These are phyloP conservation scores for Colletotrichum australisinense DNA, from an alignment of 2,329 filamentous ascomycete genomes.

Conservation along the genomic window DNA sequence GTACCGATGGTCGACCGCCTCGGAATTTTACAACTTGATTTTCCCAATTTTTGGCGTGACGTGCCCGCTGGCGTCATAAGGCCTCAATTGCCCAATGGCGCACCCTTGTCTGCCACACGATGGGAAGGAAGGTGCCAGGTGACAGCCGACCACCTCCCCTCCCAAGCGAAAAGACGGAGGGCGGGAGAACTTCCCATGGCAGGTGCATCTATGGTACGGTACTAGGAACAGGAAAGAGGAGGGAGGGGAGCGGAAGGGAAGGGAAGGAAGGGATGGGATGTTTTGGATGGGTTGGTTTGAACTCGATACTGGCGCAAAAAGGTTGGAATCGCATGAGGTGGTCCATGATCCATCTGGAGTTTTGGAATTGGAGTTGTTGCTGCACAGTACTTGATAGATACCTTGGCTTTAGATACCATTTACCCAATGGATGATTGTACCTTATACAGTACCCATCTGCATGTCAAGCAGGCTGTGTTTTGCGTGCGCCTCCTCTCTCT, in stretches of 20 bases:
- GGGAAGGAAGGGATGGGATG: background rate
- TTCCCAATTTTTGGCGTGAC: conserved; percentile 32
- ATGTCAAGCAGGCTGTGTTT: too few relatives aligned
- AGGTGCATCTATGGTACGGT: too few relatives aligned
- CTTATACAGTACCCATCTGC: too few relatives aligned
- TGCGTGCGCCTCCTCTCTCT: background rate
- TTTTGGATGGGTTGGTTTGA: conserved; percentile 2
- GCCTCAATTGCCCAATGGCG: conserved; percentile 34
- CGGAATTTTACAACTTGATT: conserved; percentile 26
- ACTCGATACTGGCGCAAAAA: background rate
- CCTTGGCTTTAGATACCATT: background rate
- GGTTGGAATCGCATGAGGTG: background rate
- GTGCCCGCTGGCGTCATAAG: conserved; percentile 37
- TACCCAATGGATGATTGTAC: too few relatives aligned
- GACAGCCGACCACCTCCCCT: background rate
- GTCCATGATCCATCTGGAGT: background rate
- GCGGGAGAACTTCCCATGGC: background rate
- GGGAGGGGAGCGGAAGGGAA: background rate
- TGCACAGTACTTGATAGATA: background rate
- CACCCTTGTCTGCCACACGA: conserved; percentile 23
- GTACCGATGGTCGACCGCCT: background rate
- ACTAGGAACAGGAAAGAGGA: background rate
- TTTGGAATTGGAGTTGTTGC: background rate
- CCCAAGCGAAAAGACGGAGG: background rate
- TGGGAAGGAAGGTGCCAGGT: conserved; percentile 3